Conservation (phyloP, 768 basidiomycete genomes). For the Termitomyces sp. region DNA sequence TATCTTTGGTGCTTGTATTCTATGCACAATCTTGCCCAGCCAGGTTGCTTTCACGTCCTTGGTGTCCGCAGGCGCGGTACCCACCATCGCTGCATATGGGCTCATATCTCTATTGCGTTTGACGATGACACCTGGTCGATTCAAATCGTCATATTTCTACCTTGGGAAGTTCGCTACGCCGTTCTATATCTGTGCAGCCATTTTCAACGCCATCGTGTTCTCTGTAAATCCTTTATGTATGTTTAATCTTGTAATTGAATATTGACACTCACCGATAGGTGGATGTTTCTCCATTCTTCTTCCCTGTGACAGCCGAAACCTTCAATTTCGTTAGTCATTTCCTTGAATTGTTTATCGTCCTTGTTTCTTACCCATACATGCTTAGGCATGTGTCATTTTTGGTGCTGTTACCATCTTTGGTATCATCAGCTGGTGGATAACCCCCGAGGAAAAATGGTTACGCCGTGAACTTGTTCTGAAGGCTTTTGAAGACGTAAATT, state of each 20-base stretch:
- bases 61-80: constrained; percentile 79
- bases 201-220: constrained; percentile 74
- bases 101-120: constrained; percentile 73
- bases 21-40: constrained; percentile 88
- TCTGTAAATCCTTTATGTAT: constrained; percentile 38
- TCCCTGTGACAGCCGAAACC: constrained; percentile 66
- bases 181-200: constrained; percentile 59
- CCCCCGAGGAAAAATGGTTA: constrained; percentile 77
- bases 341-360: background rate
- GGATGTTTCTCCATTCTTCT: constrained; percentile 81
- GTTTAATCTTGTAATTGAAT: background rate
- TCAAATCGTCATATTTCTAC: constrained; percentile 66
- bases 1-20: constrained; percentile 61
- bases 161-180: constrained; percentile 60
- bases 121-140: constrained; percentile 70
- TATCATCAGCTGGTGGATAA: constrained; percentile 69
- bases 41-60: constrained; percentile 90
- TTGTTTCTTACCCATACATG: background rate
- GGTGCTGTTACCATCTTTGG: constrained; percentile 75
- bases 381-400: constrained; percentile 71
- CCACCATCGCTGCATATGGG: constrained; percentile 85
- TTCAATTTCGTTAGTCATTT: constrained; percentile 76
- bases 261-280: constrained; percentile 38
- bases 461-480: constrained; percentile 53
- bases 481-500: constrained; percentile 31